Evolutionary conservation across 768 basidiomycete genomes (phyloP), one percentile per base, ranked within the genome.

Genomic region (Gyrodon lividus): DNA sequence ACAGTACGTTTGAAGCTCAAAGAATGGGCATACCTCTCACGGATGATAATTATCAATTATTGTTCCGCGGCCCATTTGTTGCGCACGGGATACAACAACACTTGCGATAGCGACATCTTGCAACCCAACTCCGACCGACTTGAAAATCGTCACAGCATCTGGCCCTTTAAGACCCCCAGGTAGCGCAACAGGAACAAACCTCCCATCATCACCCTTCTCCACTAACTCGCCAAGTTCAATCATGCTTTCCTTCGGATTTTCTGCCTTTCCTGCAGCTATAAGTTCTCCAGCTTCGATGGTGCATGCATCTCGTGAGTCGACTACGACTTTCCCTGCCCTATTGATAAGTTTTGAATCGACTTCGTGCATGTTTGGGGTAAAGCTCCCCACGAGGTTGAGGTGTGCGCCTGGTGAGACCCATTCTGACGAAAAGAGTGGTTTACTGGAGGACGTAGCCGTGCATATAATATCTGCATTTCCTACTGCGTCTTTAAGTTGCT

Each of bases 61-160:
- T 0, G 71, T 80, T 7, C 91, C 89, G 5, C 80, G 56, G 1
- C 73, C 75, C 60, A 77, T 68, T 47, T 71, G 61, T 58, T 82
- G 71, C 2, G 92, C 91, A 46, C 74, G 75, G 4, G 77, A 69
- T 2, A 92, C 77, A 1, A 92, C 81, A 2, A 86, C 79, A 48
- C 70, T 75, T 9, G 90, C 83, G 51, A 95, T 89, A 0, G 85
- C 88, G 5, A 90, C 88, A 57, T 96, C 93, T 60, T 95, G 92
- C n/a, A 90, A 69, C 1, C 88, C 90, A 6, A 93, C 69, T 2
- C 93, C 92, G 5, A 95, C 93, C 0, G 87, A 89, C 70, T 94
- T 95, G 78, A 92, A 94, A 24, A 95, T 76, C 1, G 86, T 89
- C 10, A 93, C 74, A 1, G 77, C 75, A 1, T 79, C 82, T 4